Evolutionary conservation across 2,329 filamentous ascomycete species (phyloP).

Genomic region (Ophiognomonia clavigignenti-juglandacearum): DNA sequence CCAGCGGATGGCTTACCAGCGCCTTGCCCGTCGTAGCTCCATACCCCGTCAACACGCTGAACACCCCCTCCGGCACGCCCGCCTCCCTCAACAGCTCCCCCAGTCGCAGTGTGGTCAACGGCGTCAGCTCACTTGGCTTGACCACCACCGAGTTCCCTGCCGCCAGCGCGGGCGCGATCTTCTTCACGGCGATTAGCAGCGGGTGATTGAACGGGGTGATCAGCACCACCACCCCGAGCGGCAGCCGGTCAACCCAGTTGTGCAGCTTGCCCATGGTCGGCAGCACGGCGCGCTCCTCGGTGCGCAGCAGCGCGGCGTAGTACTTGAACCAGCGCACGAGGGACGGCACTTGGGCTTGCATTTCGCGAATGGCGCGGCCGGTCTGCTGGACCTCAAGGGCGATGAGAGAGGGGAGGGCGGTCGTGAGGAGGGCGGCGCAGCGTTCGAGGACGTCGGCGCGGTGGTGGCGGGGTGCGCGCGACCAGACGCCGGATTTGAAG

Average conservation of each 20-base stretch:
- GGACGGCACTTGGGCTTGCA: conserved; percentile 63
- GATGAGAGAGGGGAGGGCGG: conserved; percentile 51
- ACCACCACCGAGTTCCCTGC: conserved; percentile 56
- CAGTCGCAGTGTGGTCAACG: conserved; percentile 55
- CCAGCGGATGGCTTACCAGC: conserved; percentile 45
- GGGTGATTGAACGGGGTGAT: conserved; percentile 58
- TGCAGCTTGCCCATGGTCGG: conserved; percentile 59
- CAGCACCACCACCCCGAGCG: conserved; percentile 53
- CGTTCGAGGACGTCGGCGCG: conserved; percentile 60
- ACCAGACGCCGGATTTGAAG: conserved; percentile 52
- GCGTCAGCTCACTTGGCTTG: conserved; percentile 60
- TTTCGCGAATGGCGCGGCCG: conserved; percentile 63
- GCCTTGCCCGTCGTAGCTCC: conserved; percentile 48
- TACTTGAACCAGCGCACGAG: conserved; percentile 68
- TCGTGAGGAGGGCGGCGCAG: conserved; percentile 49
- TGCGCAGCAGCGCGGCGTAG: conserved; percentile 63
- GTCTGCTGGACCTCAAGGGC: conserved; percentile 63
- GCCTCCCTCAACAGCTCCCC: conserved; percentile 58
- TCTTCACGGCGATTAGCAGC: conserved; percentile 53
- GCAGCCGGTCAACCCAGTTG: conserved; percentile 50
- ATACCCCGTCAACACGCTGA: conserved; percentile 56
- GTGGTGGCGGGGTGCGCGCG: conserved; percentile 47
- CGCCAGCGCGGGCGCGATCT: conserved; percentile 55
- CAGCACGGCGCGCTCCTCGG: conserved; percentile 60
- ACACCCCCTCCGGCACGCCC: conserved; percentile 65